Percentiles rank a stretch among this genome's conserved stretches.
Evolutionary conservation across 2,329 filamentous ascomycete species (phyloP).

Genomic region (Cyphellophora attinorum): DNA sequence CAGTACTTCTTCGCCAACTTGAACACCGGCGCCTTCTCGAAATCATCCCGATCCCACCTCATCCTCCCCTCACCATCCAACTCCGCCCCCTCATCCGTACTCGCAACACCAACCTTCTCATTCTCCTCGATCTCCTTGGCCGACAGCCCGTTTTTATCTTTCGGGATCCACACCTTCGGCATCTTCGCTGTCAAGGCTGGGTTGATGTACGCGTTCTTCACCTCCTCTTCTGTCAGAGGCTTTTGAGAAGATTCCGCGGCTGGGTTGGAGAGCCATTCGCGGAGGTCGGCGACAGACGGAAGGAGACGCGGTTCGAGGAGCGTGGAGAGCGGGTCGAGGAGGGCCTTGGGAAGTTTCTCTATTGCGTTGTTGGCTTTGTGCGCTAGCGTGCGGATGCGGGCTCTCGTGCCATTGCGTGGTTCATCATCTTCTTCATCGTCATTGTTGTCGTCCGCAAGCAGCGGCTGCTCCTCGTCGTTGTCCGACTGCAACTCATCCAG

Average conservation of each 20-base stretch:
- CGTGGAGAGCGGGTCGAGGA: slow-evolving; percentile 61
- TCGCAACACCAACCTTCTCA: slow-evolving; percentile 58
- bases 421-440: slow-evolving; percentile 18
- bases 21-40: slow-evolving; percentile 18
- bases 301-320: slow-evolving; percentile 40
- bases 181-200: slow-evolving; percentile 55
- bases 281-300: slow-evolving; percentile 12
- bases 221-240: slow-evolving; percentile 54
- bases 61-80: slow-evolving; percentile 60
- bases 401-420: neutral
- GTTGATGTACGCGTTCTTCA: slow-evolving; percentile 62
- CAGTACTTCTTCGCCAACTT: slow-evolving; percentile 15
- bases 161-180: slow-evolving; percentile 72
- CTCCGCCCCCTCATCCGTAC: slow-evolving; percentile 67
- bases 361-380: slow-evolving; percentile 6
- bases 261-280: slow-evolving; percentile 27
- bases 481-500: slow-evolving; percentile 41
- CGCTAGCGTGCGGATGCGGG: slow-evolving; percentile 5
- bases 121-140: slow-evolving; percentile 73
- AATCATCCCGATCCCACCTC: slow-evolving; percentile 46
- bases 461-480: neutral
- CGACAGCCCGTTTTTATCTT: slow-evolving; percentile 63
- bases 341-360: slow-evolving; percentile 31
- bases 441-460: neutral
- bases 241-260: slow-evolving; percentile 57